Conservation (phyloP, 2,329 filamentous ascomycete genomes). For the Fonsecaea monophora region DNA sequence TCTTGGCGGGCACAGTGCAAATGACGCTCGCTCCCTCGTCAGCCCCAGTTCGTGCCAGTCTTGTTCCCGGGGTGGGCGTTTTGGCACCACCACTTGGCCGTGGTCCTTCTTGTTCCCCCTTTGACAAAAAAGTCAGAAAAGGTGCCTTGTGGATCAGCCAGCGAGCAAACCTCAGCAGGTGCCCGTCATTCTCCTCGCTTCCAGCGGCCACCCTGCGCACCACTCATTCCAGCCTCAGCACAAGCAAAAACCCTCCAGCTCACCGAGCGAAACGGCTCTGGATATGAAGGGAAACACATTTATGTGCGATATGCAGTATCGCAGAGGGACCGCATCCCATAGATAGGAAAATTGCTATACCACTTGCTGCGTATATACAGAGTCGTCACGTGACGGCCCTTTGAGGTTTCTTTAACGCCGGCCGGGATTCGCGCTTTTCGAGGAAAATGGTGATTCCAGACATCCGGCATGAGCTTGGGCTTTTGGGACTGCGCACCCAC, state of each 20-base stretch:
- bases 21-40: slow-evolving; percentile 6
- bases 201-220: slow-evolving; percentile 18
- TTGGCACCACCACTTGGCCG: slow-evolving; percentile 1
- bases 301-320: slow-evolving; percentile 1
- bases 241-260: background rate
- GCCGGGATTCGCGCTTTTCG: slow-evolving; percentile 18
- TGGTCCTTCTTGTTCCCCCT: slow-evolving; percentile 10
- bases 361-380: slow-evolving; percentile 24
- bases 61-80: slow-evolving; percentile 2
- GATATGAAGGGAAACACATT: background rate
- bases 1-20: slow-evolving; percentile 1
- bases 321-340: slow-evolving; percentile 11
- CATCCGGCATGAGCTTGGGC: slow-evolving; percentile 35
- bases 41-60: background rate
- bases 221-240: slow-evolving; percentile 17
- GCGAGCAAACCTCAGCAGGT: slow-evolving; percentile 13
- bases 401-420: slow-evolving; percentile 19
- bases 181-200: slow-evolving; percentile 26
- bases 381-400: slow-evolving; percentile 28
- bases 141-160: slow-evolving; percentile 32
- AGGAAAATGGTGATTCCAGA: slow-evolving; percentile 30
- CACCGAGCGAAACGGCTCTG: background rate
- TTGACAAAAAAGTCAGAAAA: slow-evolving; percentile 25
- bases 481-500: slow-evolving; percentile 21
- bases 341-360: slow-evolving; percentile 18